These are phyloP conservation scores for Salix purpurea DNA, from an alignment of 345 rosid genomes.

Conservation along the genomic window DNA sequence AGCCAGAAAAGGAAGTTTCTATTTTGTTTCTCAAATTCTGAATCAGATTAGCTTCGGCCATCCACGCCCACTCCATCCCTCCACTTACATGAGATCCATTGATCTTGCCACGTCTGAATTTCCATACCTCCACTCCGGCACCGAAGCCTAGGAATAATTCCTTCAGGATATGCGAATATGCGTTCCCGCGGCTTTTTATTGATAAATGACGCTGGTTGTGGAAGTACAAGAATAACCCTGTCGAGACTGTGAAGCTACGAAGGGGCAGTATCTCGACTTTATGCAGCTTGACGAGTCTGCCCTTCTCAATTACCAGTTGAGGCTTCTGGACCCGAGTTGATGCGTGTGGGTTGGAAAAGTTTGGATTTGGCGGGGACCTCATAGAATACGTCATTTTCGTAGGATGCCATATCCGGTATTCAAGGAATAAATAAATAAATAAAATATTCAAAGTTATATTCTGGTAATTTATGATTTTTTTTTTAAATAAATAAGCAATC, in stretches of 20 bases:
- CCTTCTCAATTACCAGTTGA: background rate
- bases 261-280: background rate
- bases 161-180: slow-evolving; percentile 47
- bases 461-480: background rate
- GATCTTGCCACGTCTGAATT: background rate
- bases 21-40: background rate
- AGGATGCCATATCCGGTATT: background rate
- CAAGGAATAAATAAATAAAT: no score
- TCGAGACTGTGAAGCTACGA: background rate
- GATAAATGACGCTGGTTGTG: background rate
- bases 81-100: background rate
- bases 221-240: slow-evolving; percentile 26
- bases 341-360: background rate
- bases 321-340: background rate
- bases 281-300: slow-evolving; percentile 5
- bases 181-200: slow-evolving; percentile 4
- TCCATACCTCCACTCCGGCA: background rate
- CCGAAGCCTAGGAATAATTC: slow-evolving; percentile 23
- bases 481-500: no score
- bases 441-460: background rate
- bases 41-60: background rate
- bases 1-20: slow-evolving; percentile 23
- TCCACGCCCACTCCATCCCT: background rate
- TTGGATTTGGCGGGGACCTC: background rate
- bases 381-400: background rate